Percentiles rank a stretch among this genome's conserved stretches.
Conservation (phyloP, 1,139 yeast genomes). For the Yamadazyma jaroonii region DNA sequence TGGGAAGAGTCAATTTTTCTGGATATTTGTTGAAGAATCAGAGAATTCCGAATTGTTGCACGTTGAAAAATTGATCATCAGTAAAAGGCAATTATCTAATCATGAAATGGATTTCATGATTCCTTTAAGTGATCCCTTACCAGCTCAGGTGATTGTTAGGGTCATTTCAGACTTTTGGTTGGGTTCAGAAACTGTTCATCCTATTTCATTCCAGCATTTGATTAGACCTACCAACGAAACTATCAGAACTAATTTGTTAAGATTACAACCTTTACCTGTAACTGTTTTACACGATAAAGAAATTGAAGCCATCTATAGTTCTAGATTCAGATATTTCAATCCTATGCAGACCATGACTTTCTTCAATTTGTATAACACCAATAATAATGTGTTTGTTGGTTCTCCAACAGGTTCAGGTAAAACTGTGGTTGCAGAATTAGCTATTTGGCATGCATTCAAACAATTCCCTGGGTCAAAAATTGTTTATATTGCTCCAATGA, state of each 20-base stretch:
- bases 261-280: slow-evolving; percentile 83
- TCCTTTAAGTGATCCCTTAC: slow-evolving; percentile 83
- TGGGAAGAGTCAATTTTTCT: slow-evolving; percentile 82
- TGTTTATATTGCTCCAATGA: slow-evolving; percentile 98
- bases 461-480: slow-evolving; percentile 79
- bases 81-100: slow-evolving; percentile 51
- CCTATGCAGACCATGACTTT: slow-evolving; percentile 99
- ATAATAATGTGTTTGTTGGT: slow-evolving; percentile 84
- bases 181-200: slow-evolving; percentile 74
- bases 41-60: slow-evolving; percentile 74
- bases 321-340: slow-evolving; percentile 80
- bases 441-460: slow-evolving; percentile 92
- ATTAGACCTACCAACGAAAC: slow-evolving; percentile 88
- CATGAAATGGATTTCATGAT: slow-evolving; percentile 91
- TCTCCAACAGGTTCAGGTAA: slow-evolving; percentile 99
- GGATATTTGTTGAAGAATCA: slow-evolving; percentile 91
- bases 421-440: slow-evolving; percentile 94
- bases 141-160: slow-evolving; percentile 80
- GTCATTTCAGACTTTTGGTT: slow-evolving; percentile 86
- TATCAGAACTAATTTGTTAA: slow-evolving; percentile 72
- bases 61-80: slow-evolving; percentile 74
- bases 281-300: slow-evolving; percentile 70
- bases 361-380: slow-evolving; percentile 79
- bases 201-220: slow-evolving; percentile 87
- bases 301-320: slow-evolving; percentile 64